phyloP scores from a whole-genome alignment of 345 rosid species.

The Limnanthes douglasii region DNA sequence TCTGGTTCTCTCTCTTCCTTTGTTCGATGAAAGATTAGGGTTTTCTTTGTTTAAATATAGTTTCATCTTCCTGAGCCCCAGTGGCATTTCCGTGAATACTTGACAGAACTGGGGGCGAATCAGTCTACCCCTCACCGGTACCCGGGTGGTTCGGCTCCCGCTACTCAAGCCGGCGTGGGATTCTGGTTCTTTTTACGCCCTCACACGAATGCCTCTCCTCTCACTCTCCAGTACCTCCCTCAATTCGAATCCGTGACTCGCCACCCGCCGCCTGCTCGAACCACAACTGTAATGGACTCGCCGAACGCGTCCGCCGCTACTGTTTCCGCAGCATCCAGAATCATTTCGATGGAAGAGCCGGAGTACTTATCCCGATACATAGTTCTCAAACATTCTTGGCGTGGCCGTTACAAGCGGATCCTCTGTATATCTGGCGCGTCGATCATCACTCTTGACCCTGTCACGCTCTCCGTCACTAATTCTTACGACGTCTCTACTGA shows the following conservation, averaged over 20 bases:
- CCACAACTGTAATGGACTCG: conserved; percentile 34
- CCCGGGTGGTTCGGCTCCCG: conserved; percentile 25
- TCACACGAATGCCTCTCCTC: conserved; percentile 38
- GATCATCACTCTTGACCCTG: conserved; percentile 76
- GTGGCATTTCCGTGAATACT: conserved; percentile 19
- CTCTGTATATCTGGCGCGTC: conserved; percentile 57
- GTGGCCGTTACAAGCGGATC: conserved; percentile 89
- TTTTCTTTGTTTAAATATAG: no score
- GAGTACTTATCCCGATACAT: conserved; percentile 87
- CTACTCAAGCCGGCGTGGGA: conserved; percentile 40
- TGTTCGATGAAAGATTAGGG: conserved; percentile 4
- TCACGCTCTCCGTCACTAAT: conserved; percentile 62
- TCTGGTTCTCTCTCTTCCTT: no score
- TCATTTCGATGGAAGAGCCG: conserved; percentile 49
- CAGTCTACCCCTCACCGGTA: conserved; percentile 69
- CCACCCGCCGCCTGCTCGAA: conserved; percentile 16
- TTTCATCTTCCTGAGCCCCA: conserved; percentile 5
- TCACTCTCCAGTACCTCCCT: conserved; percentile 35
- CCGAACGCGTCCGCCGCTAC: conserved; percentile 6
- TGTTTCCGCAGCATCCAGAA: conserved; percentile 10
- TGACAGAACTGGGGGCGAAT: conserved; percentile 86
- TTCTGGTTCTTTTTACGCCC: conserved; percentile 51
- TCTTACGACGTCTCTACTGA: conserved; percentile 50
- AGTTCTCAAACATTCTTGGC: conserved; percentile 93
- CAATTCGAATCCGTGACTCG: conserved; percentile 30